Conservation (phyloP, 768 basidiomycete genomes). For the Hebeloma cylindrosporum region DNA sequence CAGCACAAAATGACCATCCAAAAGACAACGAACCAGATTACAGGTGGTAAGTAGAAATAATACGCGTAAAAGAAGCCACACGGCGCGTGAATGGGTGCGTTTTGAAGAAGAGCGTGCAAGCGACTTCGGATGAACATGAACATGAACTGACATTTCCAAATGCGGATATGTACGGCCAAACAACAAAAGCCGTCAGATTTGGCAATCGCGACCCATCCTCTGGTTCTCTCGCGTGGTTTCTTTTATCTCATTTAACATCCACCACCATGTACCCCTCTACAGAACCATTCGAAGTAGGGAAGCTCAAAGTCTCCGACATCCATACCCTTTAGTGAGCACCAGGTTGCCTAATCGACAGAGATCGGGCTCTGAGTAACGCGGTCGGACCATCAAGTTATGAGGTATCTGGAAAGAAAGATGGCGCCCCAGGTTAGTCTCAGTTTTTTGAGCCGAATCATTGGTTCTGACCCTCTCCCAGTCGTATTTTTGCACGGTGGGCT, state of each 20-base stretch:
- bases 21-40: slow-evolving; percentile 1
- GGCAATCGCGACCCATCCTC: too few relatives aligned
- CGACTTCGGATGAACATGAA: slow-evolving; percentile 15
- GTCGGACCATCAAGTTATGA: slow-evolving; percentile 60
- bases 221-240: neutral
- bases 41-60: slow-evolving; percentile 1
- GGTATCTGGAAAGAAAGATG: slow-evolving; percentile 74
- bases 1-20: neutral
- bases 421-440: slow-evolving; percentile 58
- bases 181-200: neutral
- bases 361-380: slow-evolving; percentile 7
- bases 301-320: slow-evolving; percentile 68
- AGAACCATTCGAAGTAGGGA: slow-evolving; percentile 63
- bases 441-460: neutral
- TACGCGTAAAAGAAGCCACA: slow-evolving; percentile 18
- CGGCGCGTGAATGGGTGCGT: slow-evolving; percentile 11
- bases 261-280: slow-evolving; percentile 60
- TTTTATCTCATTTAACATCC: slow-evolving; percentile 12
- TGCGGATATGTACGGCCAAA: slow-evolving; percentile 17
- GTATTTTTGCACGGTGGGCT: slow-evolving; percentile 74
- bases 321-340: slow-evolving; percentile 69
- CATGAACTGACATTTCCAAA: slow-evolving; percentile 13
- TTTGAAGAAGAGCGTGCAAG: slow-evolving; percentile 8
- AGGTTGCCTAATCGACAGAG: neutral
- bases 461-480: slow-evolving; percentile 38